These are phyloP conservation scores for Neoscytalidium dimidiatum DNA, from an alignment of 2,329 filamentous ascomycete genomes.

Conservation along the genomic window DNA sequence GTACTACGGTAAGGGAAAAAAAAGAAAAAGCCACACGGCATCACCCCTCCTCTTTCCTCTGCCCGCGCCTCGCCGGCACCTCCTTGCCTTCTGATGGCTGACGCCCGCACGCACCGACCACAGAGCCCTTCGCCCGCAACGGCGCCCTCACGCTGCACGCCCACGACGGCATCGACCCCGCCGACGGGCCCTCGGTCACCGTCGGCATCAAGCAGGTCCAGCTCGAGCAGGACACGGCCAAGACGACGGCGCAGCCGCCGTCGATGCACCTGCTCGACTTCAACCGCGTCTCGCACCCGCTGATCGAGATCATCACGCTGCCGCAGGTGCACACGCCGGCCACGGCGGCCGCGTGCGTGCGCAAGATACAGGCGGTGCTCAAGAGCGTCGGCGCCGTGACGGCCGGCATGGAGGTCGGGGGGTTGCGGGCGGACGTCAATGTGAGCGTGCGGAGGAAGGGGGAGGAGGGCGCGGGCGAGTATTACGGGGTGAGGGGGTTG, in stretches of 20 bases:
- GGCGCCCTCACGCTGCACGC: conserved; percentile 71
- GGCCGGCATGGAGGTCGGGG: conserved; percentile 89
- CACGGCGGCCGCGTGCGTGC: conserved; percentile 84
- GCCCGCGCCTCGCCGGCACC: no score
- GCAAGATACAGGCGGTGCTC: conserved; percentile 82
- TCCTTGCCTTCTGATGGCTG: background rate
- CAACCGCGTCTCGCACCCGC: conserved; percentile 85
- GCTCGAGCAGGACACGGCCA: conserved; percentile 97
- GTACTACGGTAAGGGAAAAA: conserved; percentile 81
- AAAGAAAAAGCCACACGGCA: no score
- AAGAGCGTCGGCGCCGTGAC: conserved; percentile 82
- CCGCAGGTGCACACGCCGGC: conserved; percentile 85
- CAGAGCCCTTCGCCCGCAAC: conserved; percentile 65
- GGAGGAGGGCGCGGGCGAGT: conserved; percentile 36
- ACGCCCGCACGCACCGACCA: background rate
- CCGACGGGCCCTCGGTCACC: conserved; percentile 69
- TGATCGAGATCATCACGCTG: conserved; percentile 93
- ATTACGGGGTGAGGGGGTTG: conserved; percentile 62
- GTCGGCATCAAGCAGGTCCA: conserved; percentile 93
- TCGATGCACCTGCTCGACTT: conserved; percentile 83
- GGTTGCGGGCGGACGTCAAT: conserved; percentile 90
- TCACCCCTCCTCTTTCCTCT: no score
- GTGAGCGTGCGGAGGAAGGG: conserved; percentile 73
- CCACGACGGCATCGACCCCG: conserved; percentile 76
- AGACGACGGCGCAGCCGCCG: conserved; percentile 78